Evolutionary conservation across 495 filamentous ascomycete genomes (phyloP), one percentile per base, ranked within the genome.

Genomic region (Baudoinia panamericana): DNA sequence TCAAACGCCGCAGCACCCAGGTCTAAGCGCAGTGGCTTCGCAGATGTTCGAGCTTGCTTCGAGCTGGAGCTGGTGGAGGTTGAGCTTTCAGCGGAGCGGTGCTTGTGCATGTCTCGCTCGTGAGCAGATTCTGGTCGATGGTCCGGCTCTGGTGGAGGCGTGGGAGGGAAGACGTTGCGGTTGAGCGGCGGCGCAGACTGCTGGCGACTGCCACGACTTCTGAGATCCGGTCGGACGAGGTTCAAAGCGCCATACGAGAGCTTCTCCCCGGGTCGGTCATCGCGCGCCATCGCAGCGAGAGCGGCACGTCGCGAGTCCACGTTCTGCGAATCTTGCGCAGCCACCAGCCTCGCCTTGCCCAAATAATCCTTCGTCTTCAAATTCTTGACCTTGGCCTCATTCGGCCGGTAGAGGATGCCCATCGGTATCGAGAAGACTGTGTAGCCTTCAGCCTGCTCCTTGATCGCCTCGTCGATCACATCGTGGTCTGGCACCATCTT

Each of bases 391-490:
- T 99, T 99, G 46, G 92, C 86, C 46, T 86, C 84, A 58, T 94
- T 96, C 24, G 90, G 90, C 32, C 90, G 72, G 63, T 96, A 99
- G 30, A 99, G 67, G 28, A 95, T 77, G 12, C 90, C 90, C 22
- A 96, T 85, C 1, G 90, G 90, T 30, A 99, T 95, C 2, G 90
- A 99, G 67, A 99, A 99, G 10, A 99, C 90, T 1, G 92, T 99
- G 55, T 96, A 99, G 33, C 87, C 88, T 67, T 95, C 85, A 38
- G 92, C 92, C 53, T 86, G 75, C 57, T 96, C 92, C 43, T 65
- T 66, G 47, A 99, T 94, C 1, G 90, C 90, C 55, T 99, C 90
- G 50, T 99, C 82, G 56, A 99, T 99, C 43, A 99, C 90, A 59
- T 86, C 83, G 61, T 99, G 90, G 46, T 94, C 87, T 30, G 86